phyloP scores from a whole-genome alignment of 805 yeast genomes.

The Candida ipomoeae region DNA sequence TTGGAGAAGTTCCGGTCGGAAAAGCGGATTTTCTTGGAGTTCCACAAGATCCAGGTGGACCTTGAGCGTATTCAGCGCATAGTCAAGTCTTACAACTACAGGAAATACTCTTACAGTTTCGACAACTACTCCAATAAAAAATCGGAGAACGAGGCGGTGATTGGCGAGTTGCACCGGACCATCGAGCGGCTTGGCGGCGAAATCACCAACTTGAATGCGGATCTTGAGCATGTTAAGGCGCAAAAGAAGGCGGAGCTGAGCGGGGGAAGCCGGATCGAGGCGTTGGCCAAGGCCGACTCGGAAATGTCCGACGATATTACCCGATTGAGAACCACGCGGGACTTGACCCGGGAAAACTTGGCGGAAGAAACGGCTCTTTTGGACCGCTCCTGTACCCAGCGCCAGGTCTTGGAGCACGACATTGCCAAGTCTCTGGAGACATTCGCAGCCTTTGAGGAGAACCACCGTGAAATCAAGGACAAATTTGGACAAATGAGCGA shows the following conservation, averaged over 20 bases:
- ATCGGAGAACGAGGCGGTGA: conserved; percentile 36
- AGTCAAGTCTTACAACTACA: conserved; percentile 74
- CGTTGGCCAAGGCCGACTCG: conserved; percentile 42
- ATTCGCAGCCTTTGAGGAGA: conserved; percentile 39
- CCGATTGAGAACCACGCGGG: conserved; percentile 60
- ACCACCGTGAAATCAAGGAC: conserved; percentile 42
- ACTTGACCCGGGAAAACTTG: conserved; percentile 53
- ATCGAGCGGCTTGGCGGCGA: conserved; percentile 51
- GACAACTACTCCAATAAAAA: conserved; percentile 42
- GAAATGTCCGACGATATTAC: conserved; percentile 53
- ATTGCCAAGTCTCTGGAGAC: conserved; percentile 33
- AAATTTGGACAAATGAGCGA: conserved; percentile 44
- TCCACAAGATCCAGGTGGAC: conserved; percentile 78
- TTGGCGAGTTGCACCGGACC: conserved; percentile 39
- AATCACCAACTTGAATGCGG: conserved; percentile 54
- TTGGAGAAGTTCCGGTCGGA: conserved; percentile 75
- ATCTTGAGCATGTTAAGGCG: conserved; percentile 49
- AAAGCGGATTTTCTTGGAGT: conserved; percentile 78
- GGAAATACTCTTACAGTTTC: conserved; percentile 37
- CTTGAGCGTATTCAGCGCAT: conserved; percentile 70
- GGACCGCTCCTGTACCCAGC: conserved; percentile 22
- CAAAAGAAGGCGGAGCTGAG: conserved; percentile 55
- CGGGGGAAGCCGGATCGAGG: conserved; percentile 58
- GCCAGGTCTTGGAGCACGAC: conserved; percentile 31
- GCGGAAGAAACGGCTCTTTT: conserved; percentile 36